phyloP scores from a whole-genome alignment of 257 asterid species.

The Salvia hispanica region DNA sequence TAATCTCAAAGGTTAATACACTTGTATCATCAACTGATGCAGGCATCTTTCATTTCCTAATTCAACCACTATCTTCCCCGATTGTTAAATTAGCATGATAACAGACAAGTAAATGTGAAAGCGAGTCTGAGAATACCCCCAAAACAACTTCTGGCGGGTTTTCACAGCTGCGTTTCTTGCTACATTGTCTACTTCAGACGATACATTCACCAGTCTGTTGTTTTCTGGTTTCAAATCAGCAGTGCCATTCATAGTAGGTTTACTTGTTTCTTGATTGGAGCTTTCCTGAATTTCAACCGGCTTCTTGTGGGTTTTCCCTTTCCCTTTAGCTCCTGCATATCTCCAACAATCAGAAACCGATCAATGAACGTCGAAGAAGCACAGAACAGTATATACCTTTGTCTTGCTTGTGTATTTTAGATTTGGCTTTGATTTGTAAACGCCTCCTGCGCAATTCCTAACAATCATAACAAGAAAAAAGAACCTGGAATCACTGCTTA shows the following conservation, averaged over 20 bases:
- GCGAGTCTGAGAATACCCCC: constrained; percentile 63
- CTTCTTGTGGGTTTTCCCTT: constrained; percentile 44
- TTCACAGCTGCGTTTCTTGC: constrained; percentile 30
- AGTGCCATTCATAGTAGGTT: constrained; percentile 32
- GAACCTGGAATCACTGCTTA: neutral
- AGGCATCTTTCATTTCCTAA: neutral
- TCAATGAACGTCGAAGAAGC: neutral
- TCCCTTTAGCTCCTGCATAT: constrained; percentile 42
- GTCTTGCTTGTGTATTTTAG: constrained; percentile 52
- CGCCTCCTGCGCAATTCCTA: constrained; percentile 88
- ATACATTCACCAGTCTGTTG: constrained; percentile 27
- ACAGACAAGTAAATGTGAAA: constrained; percentile 9
- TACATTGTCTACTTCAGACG: constrained; percentile 34
- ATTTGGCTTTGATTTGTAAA: constrained; percentile 67
- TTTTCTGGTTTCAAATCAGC: constrained; percentile 26
- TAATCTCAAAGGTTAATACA: neutral
- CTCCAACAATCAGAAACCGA: constrained; percentile 22
- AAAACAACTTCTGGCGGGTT: constrained; percentile 62
- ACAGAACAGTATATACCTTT: constrained; percentile 51
- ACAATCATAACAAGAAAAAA: constrained; percentile 21
- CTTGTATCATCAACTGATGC: neutral
- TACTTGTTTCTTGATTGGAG: constrained; percentile 24
- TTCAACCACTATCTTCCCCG: neutral
- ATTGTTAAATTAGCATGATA: constrained; percentile 20
- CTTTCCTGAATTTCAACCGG: constrained; percentile 30